A percentile compares a stretch with the other conserved stretches of the same genome.
Conservation (phyloP, 164 flowering plant genomes). For the Nelumbo lutea region DNA sequence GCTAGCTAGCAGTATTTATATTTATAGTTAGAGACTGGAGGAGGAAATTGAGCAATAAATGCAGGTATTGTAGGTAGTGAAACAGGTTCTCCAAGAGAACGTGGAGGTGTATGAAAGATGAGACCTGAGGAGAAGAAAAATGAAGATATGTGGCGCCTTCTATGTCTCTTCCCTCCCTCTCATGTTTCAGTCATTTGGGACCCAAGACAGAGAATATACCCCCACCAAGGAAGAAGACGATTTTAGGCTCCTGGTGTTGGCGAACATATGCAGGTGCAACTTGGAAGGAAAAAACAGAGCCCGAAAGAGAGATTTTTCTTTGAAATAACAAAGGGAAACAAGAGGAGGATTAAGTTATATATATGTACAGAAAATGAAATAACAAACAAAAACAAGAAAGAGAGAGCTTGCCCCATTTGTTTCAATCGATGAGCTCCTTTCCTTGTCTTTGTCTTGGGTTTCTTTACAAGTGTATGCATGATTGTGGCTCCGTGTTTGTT, state of each 20-base stretch:
- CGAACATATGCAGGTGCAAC: background rate
- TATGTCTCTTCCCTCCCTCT: constrained; percentile 18
- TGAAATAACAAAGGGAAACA: background rate
- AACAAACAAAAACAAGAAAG: constrained; percentile 15
- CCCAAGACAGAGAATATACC: constrained; percentile 6
- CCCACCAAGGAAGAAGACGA: background rate
- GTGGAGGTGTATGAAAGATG: constrained; percentile 47
- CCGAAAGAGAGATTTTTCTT: background rate
- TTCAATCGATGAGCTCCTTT: constrained; percentile 18
- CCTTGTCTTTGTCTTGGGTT: constrained; percentile 18
- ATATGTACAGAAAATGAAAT: background rate
- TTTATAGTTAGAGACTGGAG: background rate
- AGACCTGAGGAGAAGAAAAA: constrained; percentile 20
- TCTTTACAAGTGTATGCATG: constrained; percentile 7
- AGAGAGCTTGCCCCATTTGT: constrained; percentile 20
- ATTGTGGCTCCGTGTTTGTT: constrained; percentile 32
- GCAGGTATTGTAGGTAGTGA: constrained; percentile 32
- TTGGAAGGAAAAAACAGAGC: background rate
- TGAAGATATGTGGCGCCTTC: constrained; percentile 21
- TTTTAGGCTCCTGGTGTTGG: background rate
- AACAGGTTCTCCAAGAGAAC: constrained; percentile 40
- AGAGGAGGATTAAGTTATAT: background rate
- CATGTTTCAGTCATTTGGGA: constrained; percentile 15
- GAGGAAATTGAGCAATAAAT: constrained; percentile 35
- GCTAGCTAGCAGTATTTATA: background rate